These are phyloP conservation scores for Skeletonema costatum DNA, from an alignment of 108 stramenopile genomes.

Conservation along the genomic window DNA sequence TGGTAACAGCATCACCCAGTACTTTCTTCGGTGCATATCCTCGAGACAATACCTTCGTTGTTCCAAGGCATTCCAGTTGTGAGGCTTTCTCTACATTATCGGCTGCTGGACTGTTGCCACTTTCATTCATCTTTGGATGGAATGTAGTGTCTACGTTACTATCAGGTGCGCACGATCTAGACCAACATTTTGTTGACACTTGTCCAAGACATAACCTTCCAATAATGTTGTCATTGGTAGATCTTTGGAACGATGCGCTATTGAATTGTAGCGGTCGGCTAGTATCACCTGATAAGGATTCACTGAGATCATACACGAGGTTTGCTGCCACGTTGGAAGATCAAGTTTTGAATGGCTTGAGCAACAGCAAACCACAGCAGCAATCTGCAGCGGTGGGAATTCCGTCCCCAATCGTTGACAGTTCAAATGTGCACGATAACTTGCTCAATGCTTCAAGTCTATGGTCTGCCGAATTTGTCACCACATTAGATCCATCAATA, in stretches of 20 bases:
- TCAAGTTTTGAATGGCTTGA: slow-evolving; percentile 23
- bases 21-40: neutral
- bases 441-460: neutral
- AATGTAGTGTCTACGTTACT: slow-evolving; percentile 53
- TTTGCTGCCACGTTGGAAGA: slow-evolving; percentile 70
- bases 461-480: slow-evolving; percentile 33
- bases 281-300: slow-evolving; percentile 59
- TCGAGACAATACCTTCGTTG: slow-evolving; percentile 53
- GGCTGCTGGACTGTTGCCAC: slow-evolving; percentile 70
- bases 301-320: slow-evolving; percentile 61
- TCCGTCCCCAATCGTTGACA: slow-evolving; percentile 45
- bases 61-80: slow-evolving; percentile 68
- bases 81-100: slow-evolving; percentile 81
- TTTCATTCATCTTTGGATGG: slow-evolving; percentile 86
- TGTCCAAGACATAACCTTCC: slow-evolving; percentile 86
- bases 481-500: slow-evolving; percentile 24
- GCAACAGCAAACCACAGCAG: neutral
- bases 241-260: slow-evolving; percentile 83
- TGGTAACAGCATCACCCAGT: slow-evolving; percentile 48
- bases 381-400: neutral
- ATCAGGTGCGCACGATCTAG: slow-evolving; percentile 79
- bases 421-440: neutral
- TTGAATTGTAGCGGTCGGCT: slow-evolving; percentile 54
- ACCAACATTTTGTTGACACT: slow-evolving; percentile 83
- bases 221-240: slow-evolving; percentile 70